Evolutionary conservation across 2,329 filamentous ascomycete genomes (phyloP).

Genomic region (Daldinia sp.): DNA sequence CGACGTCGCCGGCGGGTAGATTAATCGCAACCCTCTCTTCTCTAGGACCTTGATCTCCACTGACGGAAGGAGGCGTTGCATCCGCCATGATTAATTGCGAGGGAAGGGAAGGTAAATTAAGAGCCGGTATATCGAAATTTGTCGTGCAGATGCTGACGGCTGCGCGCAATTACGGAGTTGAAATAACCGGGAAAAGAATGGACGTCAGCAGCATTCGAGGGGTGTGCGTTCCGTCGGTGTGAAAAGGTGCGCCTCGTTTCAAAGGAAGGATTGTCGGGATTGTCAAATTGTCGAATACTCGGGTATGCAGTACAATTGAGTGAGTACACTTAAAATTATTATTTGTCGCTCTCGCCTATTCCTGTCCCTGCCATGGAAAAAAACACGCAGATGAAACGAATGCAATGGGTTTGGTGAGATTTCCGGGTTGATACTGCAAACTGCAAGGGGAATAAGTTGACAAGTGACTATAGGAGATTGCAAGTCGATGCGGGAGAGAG

Average conservation of each 20-base stretch:
- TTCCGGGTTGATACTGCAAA: slow-evolving; percentile 21
- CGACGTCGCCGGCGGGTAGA: slow-evolving; percentile 47
- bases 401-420: slow-evolving; percentile 19
- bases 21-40: slow-evolving; percentile 44
- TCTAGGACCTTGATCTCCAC: slow-evolving; percentile 45
- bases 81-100: slow-evolving; percentile 46
- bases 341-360: slow-evolving; percentile 33
- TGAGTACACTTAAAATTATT: slow-evolving; percentile 23
- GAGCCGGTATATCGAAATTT: slow-evolving; percentile 18
- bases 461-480: slow-evolving; percentile 18
- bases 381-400: slow-evolving; percentile 36
- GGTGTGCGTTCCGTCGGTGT: slow-evolving; percentile 23
- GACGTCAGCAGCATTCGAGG: slow-evolving; percentile 27
- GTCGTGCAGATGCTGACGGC: slow-evolving; percentile 19
- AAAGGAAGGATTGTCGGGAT: slow-evolving; percentile 28
- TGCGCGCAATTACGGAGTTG: slow-evolving; percentile 32
- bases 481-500: neutral
- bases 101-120: slow-evolving; percentile 28
- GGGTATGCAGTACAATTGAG: slow-evolving; percentile 25
- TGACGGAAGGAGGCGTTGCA: slow-evolving; percentile 40
- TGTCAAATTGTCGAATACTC: slow-evolving; percentile 27
- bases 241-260: slow-evolving; percentile 18
- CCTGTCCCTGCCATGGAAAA: slow-evolving; percentile 37
- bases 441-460: slow-evolving; percentile 23
- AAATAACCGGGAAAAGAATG: slow-evolving; percentile 35